Conservation (phyloP, 2,329 filamentous ascomycete species). For the Monosporascus cannonballus region DNA sequence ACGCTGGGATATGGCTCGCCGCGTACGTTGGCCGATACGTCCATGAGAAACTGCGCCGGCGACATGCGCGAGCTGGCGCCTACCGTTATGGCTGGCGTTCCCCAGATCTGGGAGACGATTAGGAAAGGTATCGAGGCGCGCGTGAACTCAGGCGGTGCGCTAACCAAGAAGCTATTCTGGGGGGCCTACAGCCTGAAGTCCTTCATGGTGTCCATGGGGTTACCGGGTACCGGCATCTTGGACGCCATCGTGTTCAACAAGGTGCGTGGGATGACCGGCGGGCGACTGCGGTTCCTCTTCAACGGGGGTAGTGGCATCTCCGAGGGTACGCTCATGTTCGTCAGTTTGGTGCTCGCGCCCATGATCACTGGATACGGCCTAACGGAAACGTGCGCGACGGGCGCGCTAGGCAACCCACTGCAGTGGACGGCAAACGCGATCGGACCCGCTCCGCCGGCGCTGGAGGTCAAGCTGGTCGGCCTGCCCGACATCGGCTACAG, state of each 20-base stretch:
- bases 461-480: constrained; percentile 90
- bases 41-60: constrained; percentile 82
- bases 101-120: constrained; percentile 94
- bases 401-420: constrained; percentile 74
- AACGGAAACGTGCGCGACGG: constrained; percentile 86
- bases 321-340: constrained; percentile 80
- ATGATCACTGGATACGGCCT: constrained; percentile 94
- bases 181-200: constrained; percentile 54
- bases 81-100: constrained; percentile 87
- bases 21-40: constrained; percentile 78
- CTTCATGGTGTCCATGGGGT: constrained; percentile 49
- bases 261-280: constrained; percentile 84
- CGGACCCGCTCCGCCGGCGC: constrained; percentile 67
- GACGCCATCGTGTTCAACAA: constrained; percentile 88
- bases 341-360: constrained; percentile 86
- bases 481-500: constrained; percentile 84
- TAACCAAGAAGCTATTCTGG: constrained; percentile 76
- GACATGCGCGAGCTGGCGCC: constrained; percentile 91
- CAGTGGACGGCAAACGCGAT: constrained; percentile 75
- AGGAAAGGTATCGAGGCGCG: constrained; percentile 87
- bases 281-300: constrained; percentile 80
- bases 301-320: constrained; percentile 91
- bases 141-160: constrained; percentile 63
- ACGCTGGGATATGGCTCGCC: constrained; percentile 91
- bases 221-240: constrained; percentile 63